Conservation (phyloP, 352 stramenopile genomes). For the Globisporangium iwayamae region DNA sequence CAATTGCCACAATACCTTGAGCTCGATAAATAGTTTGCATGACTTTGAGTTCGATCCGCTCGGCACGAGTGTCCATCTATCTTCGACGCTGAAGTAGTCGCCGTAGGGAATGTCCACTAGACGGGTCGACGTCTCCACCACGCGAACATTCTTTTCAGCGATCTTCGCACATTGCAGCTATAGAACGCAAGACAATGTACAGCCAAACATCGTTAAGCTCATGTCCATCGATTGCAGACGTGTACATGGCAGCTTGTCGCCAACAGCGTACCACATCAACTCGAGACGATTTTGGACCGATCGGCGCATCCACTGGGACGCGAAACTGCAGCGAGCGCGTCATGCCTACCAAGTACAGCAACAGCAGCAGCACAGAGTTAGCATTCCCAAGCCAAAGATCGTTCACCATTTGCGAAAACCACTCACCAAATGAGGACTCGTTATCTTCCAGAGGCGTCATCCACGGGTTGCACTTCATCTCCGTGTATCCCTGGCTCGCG, state of each 20-base stretch:
- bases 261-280: conserved; percentile 57
- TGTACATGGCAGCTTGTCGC: background rate
- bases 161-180: conserved; percentile 66
- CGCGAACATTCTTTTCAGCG: conserved; percentile 30
- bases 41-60: conserved; percentile 30
- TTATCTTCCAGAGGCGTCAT: conserved; percentile 43
- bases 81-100: conserved; percentile 86
- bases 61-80: conserved; percentile 74
- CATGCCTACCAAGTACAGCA: conserved; percentile 24
- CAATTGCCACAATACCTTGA: conserved; percentile 37
- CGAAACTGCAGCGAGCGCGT: conserved; percentile 74
- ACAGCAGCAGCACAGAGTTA: background rate
- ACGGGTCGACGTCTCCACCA: conserved; percentile 75
- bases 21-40: conserved; percentile 71
- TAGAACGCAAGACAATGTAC: background rate
- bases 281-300: conserved; percentile 78
- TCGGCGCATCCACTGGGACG: conserved; percentile 72
- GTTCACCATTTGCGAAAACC: background rate
- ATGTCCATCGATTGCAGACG: background rate
- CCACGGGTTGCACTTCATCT: conserved; percentile 76
- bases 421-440: conserved; percentile 26
- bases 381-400: background rate
- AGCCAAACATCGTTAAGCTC: too few species aligned
- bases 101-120: conserved; percentile 84
- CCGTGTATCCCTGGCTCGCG: conserved; percentile 52